Evolutionary conservation across 305 asterid genomes (phyloP), one percentile per base, ranked within the genome.

Genomic region (Striga hermonthica): DNA sequence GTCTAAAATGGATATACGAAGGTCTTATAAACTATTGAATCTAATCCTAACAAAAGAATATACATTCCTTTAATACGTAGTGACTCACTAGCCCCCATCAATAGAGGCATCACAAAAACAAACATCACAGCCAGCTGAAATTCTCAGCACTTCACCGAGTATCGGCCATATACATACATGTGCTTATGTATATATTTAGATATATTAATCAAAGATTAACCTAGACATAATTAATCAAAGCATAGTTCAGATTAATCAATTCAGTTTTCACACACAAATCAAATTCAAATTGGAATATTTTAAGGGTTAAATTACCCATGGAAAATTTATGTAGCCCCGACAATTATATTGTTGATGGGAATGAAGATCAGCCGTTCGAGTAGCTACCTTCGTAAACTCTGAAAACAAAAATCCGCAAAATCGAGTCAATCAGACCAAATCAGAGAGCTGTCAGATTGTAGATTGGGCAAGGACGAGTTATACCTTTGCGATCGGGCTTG

Each of bases 401-500:
- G 49, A 57, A 80, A 57, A 13, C 35, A 16, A 16, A 14, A 52
- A 6, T 16, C 35, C 34, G 35, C 6, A 74, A 74, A 38, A 76
- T 76, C 72, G 77, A 61, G 61, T 74, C 72, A 69, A 80, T 78
- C 31, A 7, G 7, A 43, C 44, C 45, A 38, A 22, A 8, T 40
- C 7, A 57, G 6, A 9, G 52, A 63, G 31, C 44, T 6, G 9
- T 9, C 4, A 45, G 39, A 66, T 9, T 49, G 68, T 12, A 61
- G 13, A 44, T 22, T 7, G 34, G 9, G 60, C 8, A 15, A 0
- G 49, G 58, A 66, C 10, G 66, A 40, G 28, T 28, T 34, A 22
- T 68, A 91, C 95, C 97, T 84, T 91, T 89, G 69, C 89, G 86
- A 79, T 91, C 98, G 22, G 95, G 96, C 73, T 91, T 91, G 87